Base-by-base conservation (phyloP, 208 protist species). In the Trypanosoma cruzi region DNA sequence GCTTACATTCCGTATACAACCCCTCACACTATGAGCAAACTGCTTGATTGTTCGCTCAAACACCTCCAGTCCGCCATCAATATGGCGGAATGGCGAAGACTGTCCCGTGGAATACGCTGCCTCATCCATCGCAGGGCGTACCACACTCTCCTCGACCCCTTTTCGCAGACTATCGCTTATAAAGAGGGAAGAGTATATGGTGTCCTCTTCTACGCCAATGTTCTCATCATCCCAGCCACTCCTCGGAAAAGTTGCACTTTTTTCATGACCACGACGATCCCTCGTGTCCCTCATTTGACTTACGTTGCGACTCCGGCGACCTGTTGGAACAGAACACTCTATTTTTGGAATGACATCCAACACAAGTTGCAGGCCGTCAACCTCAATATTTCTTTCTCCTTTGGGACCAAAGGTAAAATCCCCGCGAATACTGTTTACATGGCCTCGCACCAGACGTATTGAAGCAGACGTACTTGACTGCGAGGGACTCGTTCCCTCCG, bases 291-390 rank as follows among this genome's bases (percentile, higher is more conserved):
- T 53, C 13, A 20, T 6, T 26, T 32, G 44, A 28, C 50, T 56
- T 28, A 20, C 46, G 29, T 8, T 22, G 13, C 49, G 13, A 18
- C 31, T 16, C 42, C 48, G 55, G 26, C 40, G 6, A 40, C 48
- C 46, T 28, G 54, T 65, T 26, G 64, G 64, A 5, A 68, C 28
- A 29, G 59, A 31, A 37, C 55, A 77, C 28, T 67, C 56, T 36
- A 61, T 49, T 49, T 64, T 56, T 42, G 71, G 71, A 36, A 55
- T 67, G 13, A 77, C 64, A 66, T 77, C 71, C 31, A 77, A 71
- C 6, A 77, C 71, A 31, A 77, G 71, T 37, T 77, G 71, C 18
- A 77, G 14, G 8, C 71, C 71, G 50, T 77, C 64, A 48, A 77
- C 36, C 16, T 77, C 71, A 56, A 77, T 48, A 24, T 24, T 65